Base-by-base conservation (phyloP, 164 flowering plant species). In the Sedum album region DNA sequence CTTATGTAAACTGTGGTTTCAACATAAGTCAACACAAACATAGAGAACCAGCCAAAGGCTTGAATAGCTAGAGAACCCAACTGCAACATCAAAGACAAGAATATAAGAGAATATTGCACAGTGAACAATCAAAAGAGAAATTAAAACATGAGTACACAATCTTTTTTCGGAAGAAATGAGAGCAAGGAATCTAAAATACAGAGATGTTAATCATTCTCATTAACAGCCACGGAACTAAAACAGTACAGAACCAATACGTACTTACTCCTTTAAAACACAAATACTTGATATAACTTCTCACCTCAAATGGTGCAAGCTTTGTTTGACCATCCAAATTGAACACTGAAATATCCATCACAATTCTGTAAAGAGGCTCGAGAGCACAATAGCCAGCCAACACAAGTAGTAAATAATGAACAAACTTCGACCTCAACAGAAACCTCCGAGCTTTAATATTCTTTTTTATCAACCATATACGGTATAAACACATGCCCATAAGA, bases 221-320 rank as follows among this genome's bases (percentile, higher is more conserved):
- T 2, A 11, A 36, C 64, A 31, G 35, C 30, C 31, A 48, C 18
- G 28, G 11, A 67, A n/a, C 5, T 38, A 18, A 60, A 28, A 38
- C 14, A 23, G 38, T 3, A 35, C 38, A 35, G 5, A 35, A 35
- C 3, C 7, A 35, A 35, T 35, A 35, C 7, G 38, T 7, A 3
- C 38, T 7, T 3, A 35, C 38, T 35, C n/a, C n/a, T n/a, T n/a
- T n/a, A n/a, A n/a, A n/a, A n/a, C n/a, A n/a, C n/a, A n/a, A n/a
- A n/a, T n/a, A n/a, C 53, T 17, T 48, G 53, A 6, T 21, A 17
- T 51, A 8, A 28, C 18, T 13, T 26, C 62, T 26, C 66, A 89
- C 98, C 97, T 93, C 98, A 81, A 78, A 91, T 0, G 97, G 98
- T 74, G 96, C 91, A 69, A 93, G 76, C 6, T 71, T 76, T n/a